Percentiles rank a stretch among this genome's conserved stretches.
These are phyloP conservation scores for Xylariomycetidae sp. DNA, from an alignment of 2,329 filamentous ascomycete species.

Conservation along the genomic window DNA sequence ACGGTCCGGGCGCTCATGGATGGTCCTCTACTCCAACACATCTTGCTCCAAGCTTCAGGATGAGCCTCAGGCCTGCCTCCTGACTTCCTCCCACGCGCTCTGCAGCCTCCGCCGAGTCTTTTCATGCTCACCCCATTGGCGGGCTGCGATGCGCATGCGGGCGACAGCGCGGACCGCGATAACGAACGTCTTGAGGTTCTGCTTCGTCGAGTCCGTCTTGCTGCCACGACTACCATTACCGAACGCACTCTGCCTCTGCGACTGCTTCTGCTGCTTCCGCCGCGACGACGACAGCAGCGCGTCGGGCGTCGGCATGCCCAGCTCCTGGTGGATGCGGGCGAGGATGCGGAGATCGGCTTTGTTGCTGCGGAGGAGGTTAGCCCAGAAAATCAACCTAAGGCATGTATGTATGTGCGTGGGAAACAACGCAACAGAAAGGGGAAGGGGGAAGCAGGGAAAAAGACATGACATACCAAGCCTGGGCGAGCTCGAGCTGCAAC, in stretches of 20 bases:
- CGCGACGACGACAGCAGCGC: constrained; percentile 25
- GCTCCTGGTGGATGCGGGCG: constrained; percentile 67
- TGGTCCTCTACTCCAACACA: no score
- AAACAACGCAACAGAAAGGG: constrained; percentile 3
- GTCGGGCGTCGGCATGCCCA: constrained; percentile 32
- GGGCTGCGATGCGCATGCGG: constrained; percentile 41
- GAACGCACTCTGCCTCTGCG: no score
- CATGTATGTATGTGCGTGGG: not conserved
- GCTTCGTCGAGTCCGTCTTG: constrained; percentile 9
- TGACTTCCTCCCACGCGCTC: constrained; percentile 36
- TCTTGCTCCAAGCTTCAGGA: no score
- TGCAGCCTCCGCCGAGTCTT: constrained; percentile 41
- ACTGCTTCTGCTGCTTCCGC: constrained; percentile 14
- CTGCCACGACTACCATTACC: no score
- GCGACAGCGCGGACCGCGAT: constrained; percentile 47
- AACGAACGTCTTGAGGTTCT: constrained; percentile 38
- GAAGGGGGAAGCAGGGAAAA: constrained; percentile 4
- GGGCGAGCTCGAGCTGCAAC: constrained; percentile 74
- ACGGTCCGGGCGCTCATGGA: no score
- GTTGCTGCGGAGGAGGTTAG: constrained; percentile 58
- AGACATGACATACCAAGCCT: constrained; percentile 70
- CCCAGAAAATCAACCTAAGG: no score
- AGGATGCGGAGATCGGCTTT: constrained; percentile 84
- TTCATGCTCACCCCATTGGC: constrained; percentile 47
- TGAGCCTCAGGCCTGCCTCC: no score